phyloP scores from a whole-genome alignment of 1,139 yeast genomes.

The Taphrina flavorubra region DNA sequence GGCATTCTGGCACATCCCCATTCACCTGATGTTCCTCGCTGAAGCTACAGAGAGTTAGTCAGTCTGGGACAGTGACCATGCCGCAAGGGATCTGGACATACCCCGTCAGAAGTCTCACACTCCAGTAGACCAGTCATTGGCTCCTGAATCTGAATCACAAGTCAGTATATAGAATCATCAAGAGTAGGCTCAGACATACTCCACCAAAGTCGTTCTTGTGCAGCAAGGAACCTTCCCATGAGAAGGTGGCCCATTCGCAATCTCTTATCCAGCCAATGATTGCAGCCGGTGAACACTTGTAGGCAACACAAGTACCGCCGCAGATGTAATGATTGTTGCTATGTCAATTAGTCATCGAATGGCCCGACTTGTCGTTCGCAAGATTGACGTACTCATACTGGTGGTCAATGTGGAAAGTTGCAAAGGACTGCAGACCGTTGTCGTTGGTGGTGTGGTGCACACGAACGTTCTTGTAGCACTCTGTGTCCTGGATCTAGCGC shows the following conservation, averaged over 20 bases:
- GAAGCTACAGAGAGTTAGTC: not conserved
- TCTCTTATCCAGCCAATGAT: conserved; percentile 1
- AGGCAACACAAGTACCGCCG: conserved; percentile 14
- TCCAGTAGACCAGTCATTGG: conserved; percentile 18
- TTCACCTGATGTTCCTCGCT: not conserved
- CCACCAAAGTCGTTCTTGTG: conserved; percentile 16
- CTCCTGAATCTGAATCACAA: conserved; percentile 3
- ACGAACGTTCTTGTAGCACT: conserved; percentile 25
- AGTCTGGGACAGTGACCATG: not conserved
- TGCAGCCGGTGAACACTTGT: conserved; percentile 7
- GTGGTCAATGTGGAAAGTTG: conserved; percentile 14
- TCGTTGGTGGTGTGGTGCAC: conserved; percentile 6
- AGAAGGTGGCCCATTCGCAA: conserved; percentile 6
- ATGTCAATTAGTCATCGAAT: not conserved
- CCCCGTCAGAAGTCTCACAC: conserved; percentile 23
- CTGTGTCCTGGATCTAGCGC: conserved; percentile 16
- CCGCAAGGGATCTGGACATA: not conserved
- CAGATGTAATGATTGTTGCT: conserved; percentile 20
- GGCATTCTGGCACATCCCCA: conserved; percentile 12
- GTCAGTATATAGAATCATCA: not conserved
- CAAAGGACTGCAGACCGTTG: conserved; percentile 15
- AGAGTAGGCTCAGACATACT: not conserved
- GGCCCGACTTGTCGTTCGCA: not conserved
- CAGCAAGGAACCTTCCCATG: conserved; percentile 7
- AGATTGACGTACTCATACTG: not conserved